Evolutionary conservation across 306 rosid genomes (phyloP), one percentile per base, ranked within the genome.

Genomic region (Potentilla sterilis): DNA sequence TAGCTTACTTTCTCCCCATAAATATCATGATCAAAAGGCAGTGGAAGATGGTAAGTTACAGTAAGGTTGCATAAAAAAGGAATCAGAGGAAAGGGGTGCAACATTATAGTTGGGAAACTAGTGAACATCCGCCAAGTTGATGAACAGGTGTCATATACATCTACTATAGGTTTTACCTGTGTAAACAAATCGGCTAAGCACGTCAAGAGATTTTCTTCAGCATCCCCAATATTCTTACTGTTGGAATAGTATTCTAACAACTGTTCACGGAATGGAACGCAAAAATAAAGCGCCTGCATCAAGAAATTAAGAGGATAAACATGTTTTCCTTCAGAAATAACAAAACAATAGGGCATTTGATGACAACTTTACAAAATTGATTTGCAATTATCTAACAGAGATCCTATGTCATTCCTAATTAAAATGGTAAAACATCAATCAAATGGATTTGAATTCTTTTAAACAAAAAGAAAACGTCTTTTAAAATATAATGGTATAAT

Each of bases 211-310:
- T 96, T 96, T 83, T 96, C 99, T 82, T 96, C 98, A 14, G 74
- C 86, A 28, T 90, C 98, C 75, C 84, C 92, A 79, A 79, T 42
- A 79, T 77, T 89, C 83, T 87, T 96, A 88, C 76, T 86, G 85
- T 73, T 92, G 73, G 93, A 87, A 84, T 92, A 96, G 75, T 90
- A 96, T 70, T 92, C 97, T 52, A 96, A 80, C 74, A 96, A 85
- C 66, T 96, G 98, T 69, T 96, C 98, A 2, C 99, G 99, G 80
- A 96, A 96, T 49, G 99, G 99, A 82, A 92, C 99, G 74, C 99
- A 96, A 76, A 96, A 96, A 82, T 96, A 96, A 70, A 96, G 92
- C 19, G 99, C 99, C 99, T 92, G 91, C 83, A 80, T 44, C 68
- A 64, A 46, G 74, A 57, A 22, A 67, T 35, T 77, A 65, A 82